Percentiles rank a stretch among this genome's conserved stretches.
These are phyloP conservation scores for Ogataea kodamae DNA, from an alignment of 805 yeast species.

Conservation along the genomic window DNA sequence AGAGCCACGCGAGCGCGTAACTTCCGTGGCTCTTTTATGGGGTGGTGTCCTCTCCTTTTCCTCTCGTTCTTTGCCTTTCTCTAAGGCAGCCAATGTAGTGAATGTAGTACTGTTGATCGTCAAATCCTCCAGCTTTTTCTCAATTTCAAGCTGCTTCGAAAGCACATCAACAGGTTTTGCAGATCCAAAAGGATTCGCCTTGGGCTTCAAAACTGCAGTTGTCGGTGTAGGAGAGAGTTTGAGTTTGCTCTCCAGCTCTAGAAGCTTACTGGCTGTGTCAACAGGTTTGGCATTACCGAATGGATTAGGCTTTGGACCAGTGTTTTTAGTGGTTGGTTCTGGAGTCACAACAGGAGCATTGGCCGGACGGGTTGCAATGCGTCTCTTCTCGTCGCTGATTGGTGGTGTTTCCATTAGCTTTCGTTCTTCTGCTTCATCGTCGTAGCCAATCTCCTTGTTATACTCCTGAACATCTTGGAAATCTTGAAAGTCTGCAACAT, in stretches of 20 bases:
- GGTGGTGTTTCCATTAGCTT: constrained; percentile 12
- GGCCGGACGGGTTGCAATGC: constrained; percentile 2
- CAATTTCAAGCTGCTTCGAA: constrained; percentile 61
- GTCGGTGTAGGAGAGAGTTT: no score
- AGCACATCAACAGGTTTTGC: constrained; percentile 84
- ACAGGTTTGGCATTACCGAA: constrained; percentile 82
- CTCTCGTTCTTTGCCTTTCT: constrained; percentile 10
- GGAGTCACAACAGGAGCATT: constrained; percentile 1
- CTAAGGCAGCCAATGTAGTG: constrained; percentile 27
- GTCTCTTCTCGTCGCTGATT: constrained; percentile 2
- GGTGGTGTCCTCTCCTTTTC: constrained; percentile 2
- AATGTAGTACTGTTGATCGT: constrained; percentile 45
- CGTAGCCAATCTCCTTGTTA: constrained; percentile 26
- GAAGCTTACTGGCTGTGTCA: constrained; percentile 18
- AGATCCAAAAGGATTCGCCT: constrained; percentile 70
- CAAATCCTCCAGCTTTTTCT: constrained; percentile 40
- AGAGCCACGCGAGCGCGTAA: neutral
- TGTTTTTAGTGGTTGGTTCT: constrained; percentile 1
- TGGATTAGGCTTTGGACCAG: constrained; percentile 52
- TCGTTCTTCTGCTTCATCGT: constrained; percentile 27
- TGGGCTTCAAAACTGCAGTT: constrained; percentile 22
- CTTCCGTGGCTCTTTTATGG: neutral
- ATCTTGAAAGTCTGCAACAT: constrained; percentile 37
- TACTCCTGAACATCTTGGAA: constrained; percentile 34
- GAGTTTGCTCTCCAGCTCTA: constrained; percentile 16